Evolutionary conservation across 106 monocot species (phyloP).

Genomic region (Posidonia australis): DNA sequence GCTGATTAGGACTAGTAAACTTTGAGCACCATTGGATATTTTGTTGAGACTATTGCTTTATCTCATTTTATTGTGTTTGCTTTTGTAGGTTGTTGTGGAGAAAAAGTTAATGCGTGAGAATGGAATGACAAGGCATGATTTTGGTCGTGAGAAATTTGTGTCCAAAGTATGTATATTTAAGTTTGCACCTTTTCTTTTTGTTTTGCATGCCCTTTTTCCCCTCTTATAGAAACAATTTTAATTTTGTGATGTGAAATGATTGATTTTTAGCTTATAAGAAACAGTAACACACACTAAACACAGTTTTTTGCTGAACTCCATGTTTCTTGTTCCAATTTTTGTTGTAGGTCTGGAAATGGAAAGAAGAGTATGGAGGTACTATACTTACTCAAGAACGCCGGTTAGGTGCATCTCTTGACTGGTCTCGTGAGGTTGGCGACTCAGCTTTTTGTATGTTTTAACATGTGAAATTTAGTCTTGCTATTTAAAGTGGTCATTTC

Average conservation of each 20-base stretch:
- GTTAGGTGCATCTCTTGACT: constrained; percentile 91
- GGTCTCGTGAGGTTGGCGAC: constrained; percentile 74
- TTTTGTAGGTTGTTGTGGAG: constrained; percentile 82
- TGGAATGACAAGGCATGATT: constrained; percentile 70
- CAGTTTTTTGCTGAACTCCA: not conserved
- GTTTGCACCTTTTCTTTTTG: no score
- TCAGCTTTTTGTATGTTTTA: not conserved
- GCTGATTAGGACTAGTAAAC: not conserved
- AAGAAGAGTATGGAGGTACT: constrained; percentile 84
- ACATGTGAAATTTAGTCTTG: not conserved
- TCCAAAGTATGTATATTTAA: constrained; percentile 34
- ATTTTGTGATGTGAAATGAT: no score
- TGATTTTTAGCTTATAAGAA: no score
- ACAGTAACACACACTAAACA: no score
- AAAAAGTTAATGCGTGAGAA: constrained; percentile 91
- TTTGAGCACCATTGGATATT: not conserved
- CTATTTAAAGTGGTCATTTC: not conserved
- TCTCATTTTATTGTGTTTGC: not conserved
- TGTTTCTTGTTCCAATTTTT: not conserved
- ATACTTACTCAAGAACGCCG: constrained; percentile 85
- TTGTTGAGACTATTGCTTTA: not conserved
- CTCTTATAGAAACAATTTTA: no score
- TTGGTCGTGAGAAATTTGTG: constrained; percentile 79
- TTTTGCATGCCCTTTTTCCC: no score
- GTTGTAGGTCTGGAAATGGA: constrained; percentile 92